Conservation (phyloP, 371 early-diverging fungal species). For the Mortierella sp. region DNA sequence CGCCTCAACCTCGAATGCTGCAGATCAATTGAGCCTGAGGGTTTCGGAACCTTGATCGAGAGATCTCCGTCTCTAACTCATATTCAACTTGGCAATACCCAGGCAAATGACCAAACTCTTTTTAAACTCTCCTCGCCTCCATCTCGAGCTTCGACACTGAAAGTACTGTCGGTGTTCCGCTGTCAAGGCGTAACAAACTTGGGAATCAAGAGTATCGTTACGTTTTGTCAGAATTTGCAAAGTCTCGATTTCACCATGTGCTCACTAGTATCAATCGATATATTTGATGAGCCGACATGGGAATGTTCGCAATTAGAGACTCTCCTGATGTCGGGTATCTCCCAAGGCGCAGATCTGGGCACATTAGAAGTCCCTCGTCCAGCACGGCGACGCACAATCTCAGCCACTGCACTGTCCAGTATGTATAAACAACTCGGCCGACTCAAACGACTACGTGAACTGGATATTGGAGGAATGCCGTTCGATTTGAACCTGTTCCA, state of each 20-base stretch:
- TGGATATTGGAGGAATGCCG: constrained; percentile 10
- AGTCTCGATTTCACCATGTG: constrained; percentile 11
- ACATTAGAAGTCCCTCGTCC: no score
- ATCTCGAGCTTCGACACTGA: constrained; percentile 4
- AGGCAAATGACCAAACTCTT: background rate
- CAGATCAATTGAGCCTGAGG: background rate
- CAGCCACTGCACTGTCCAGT: background rate
- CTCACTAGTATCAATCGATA: background rate
- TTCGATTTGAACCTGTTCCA: constrained; percentile 8
- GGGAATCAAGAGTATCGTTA: constrained; percentile 16
- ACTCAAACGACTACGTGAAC: constrained; percentile 6
- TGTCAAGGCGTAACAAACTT: background rate
- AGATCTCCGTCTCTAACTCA: constrained; percentile 3
- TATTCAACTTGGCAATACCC: background rate
- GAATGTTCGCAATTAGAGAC: constrained; percentile 10
- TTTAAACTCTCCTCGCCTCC: constrained; percentile 7
- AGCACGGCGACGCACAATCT: background rate
- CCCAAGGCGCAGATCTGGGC: no score
- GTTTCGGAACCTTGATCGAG: constrained; percentile 14
- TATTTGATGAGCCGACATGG: constrained; percentile 30
- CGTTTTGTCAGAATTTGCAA: constrained; percentile 6
- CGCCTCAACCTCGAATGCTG: constrained; percentile 16
- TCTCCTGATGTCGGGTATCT: constrained; percentile 2
- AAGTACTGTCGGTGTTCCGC: background rate
- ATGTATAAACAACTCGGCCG: constrained; percentile 30